Conservation (phyloP, 2,329 filamentous ascomycete species). For the Metarhizium anisopliae region DNA sequence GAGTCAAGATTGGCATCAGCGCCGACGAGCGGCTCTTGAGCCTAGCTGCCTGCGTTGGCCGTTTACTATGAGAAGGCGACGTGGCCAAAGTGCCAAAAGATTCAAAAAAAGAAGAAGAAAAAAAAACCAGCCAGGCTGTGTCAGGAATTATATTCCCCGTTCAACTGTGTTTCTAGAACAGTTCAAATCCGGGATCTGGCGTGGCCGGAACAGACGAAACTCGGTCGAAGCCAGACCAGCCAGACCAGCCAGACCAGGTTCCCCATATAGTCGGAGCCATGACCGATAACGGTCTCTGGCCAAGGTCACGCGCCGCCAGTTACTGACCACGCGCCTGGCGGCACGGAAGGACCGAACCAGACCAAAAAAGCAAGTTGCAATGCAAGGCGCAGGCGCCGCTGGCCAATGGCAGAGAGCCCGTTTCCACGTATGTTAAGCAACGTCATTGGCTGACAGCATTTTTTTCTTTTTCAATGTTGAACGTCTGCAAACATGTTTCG, state of each 20-base stretch:
- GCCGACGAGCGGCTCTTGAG: neutral
- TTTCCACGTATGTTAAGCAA: slow-evolving; percentile 3
- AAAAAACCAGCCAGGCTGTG: no score
- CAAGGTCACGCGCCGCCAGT: no score
- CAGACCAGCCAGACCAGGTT: no score
- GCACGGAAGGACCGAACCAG: neutral
- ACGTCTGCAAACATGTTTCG: no score
- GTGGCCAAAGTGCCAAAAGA: neutral
- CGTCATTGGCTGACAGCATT: slow-evolving; percentile 1
- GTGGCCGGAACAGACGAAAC: no score
- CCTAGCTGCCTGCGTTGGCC: no score
- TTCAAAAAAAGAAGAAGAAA: neutral
- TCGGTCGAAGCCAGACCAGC: no score
- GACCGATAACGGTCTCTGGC: neutral
- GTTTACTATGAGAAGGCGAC: neutral
- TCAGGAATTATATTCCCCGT: no score
- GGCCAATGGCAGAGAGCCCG: slow-evolving; percentile 3
- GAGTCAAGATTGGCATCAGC: neutral
- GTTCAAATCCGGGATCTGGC: no score
- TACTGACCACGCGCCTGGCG: no score
- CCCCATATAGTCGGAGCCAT: neutral
- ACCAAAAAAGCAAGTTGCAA: neutral
- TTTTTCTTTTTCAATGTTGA: no score
- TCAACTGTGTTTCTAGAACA: no score
- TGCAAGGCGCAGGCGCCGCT: neutral